Evolutionary conservation across 2,329 filamentous ascomycete species (phyloP), one percentile per base, ranked within the genome.

Genomic region (Neonectria coccinea): DNA sequence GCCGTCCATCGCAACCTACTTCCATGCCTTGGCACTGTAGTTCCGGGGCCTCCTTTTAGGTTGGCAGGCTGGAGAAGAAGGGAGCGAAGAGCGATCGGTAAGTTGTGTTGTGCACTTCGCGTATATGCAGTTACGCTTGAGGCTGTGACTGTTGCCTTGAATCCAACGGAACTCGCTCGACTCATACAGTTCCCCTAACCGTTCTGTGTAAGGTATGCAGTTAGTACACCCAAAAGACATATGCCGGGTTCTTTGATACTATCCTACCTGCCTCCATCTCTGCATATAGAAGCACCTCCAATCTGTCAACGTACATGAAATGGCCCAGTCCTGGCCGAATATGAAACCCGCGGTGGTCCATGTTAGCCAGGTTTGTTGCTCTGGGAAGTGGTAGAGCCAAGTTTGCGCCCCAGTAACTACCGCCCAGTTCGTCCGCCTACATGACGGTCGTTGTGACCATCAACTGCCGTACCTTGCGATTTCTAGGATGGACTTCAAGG

Each of bases 131-230:
- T 64, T 61, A 66, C 62, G 54, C 56, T 53, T 70, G 66, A 68
- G 61, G 62, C 64, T 62, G 68, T 65, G 52, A 56, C 57, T 70
- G 62, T 25, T 5, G 25, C 25, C 25, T 68, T 60, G 60, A 56
- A 72, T 67, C 66, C 62, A 62, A 71, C 56, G 47, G 52, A 56
- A 22, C 52, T 62, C 48, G n/a, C 39, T 10, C n/a, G 33, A 50
- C 54, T 62, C 66, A 57, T 66, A 57, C 52, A 27, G 64, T 62
- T 65, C 67, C 62, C 61, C 60, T 44, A 62, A 5, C 12, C 33
- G 14, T 14, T 11, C 14, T 36, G 14, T 14, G 1, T 22, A 22
- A 22, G 22, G 22, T 39, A 16, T 16, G 14, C 14, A 4, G 36
- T 39, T 39, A 9, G 9, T 29, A 39, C 36, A 16, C 36, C 14